Evolutionary conservation across 1,284 basidiomycete species (phyloP).

Genomic region (Coniferiporia weirii): DNA sequence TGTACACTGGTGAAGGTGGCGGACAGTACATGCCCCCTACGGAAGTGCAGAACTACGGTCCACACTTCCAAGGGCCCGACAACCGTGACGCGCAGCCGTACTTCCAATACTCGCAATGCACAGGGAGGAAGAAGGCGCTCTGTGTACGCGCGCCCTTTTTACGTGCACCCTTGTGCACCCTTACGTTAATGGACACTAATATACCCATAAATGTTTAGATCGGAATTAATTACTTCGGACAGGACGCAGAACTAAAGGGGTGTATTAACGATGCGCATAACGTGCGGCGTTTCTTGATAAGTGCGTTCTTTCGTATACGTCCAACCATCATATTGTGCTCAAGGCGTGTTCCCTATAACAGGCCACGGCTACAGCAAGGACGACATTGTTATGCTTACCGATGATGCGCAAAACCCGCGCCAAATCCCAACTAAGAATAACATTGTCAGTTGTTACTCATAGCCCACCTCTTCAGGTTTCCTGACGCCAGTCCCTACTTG

Average conservation of each 20-base stretch:
- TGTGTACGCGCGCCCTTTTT: constrained; percentile 44
- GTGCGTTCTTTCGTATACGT: constrained; percentile 34
- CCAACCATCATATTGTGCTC: background rate
- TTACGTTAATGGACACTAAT: too few relatives aligned
- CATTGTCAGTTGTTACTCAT: constrained; percentile 48
- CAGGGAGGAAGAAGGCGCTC: constrained; percentile 73
- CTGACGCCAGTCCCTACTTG: background rate
- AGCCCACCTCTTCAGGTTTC: background rate
- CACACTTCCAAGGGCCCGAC: constrained; percentile 47
- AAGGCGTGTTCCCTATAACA: constrained; percentile 31
- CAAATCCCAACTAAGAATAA: constrained; percentile 76
- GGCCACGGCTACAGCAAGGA: constrained; percentile 67
- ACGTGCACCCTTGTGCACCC: too few relatives aligned
- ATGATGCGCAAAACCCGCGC: constrained; percentile 60
- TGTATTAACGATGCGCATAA: constrained; percentile 89
- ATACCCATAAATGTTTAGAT: constrained; percentile 38
- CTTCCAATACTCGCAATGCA: constrained; percentile 86
- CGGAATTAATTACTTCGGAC: constrained; percentile 80
- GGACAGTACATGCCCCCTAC: constrained; percentile 53
- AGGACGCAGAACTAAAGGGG: constrained; percentile 59
- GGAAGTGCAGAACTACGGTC: constrained; percentile 64
- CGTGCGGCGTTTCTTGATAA: constrained; percentile 65
- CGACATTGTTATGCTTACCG: constrained; percentile 86
- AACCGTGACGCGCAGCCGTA: constrained; percentile 36
- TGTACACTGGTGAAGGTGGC: constrained; percentile 25